These are phyloP conservation scores for Marasmius fiardii DNA, from an alignment of 1,284 basidiomycete genomes.

Conservation along the genomic window DNA sequence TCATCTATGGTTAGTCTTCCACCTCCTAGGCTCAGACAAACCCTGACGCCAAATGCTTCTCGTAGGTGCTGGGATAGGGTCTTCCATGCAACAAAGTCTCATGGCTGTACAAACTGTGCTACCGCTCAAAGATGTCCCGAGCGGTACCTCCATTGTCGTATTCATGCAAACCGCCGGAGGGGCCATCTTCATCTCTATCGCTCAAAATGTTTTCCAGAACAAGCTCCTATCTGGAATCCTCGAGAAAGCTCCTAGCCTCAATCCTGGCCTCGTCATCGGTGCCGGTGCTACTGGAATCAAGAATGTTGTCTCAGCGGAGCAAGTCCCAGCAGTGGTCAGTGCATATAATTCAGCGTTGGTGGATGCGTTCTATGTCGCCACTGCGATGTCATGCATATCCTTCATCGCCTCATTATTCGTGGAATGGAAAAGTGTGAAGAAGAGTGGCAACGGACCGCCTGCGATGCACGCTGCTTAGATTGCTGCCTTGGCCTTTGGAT, in stretches of 20 bases:
- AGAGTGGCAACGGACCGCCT: not conserved
- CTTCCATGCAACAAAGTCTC: conserved; percentile 7
- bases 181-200: conserved; percentile 20
- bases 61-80: conserved; percentile 3
- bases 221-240: conserved; percentile 12
- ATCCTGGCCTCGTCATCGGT: conserved; percentile 11
- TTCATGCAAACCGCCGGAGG: conserved; percentile 19
- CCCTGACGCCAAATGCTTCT: not conserved
- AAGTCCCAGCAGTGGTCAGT: conserved; percentile 13
- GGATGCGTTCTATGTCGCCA: conserved; percentile 12
- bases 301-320: conserved; percentile 11
- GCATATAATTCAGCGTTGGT: conserved; percentile 5
- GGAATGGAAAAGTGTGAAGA: conserved; percentile 5
- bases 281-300: conserved; percentile 16
- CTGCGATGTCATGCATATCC: not conserved
- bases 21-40: not conserved
- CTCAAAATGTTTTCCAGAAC: conserved; percentile 19
- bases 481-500: conserved; percentile 23
- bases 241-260: conserved; percentile 15
- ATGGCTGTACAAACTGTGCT: conserved; percentile 10
- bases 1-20: not conserved
- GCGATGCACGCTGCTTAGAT: conserved; percentile 1
- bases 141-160: conserved; percentile 9
- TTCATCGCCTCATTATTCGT: conserved; percentile 14
- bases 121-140: conserved; percentile 3